Evolutionary conservation across 2,329 filamentous ascomycete genomes (phyloP).

Genomic region (Pseudogymnoascus sp.): DNA sequence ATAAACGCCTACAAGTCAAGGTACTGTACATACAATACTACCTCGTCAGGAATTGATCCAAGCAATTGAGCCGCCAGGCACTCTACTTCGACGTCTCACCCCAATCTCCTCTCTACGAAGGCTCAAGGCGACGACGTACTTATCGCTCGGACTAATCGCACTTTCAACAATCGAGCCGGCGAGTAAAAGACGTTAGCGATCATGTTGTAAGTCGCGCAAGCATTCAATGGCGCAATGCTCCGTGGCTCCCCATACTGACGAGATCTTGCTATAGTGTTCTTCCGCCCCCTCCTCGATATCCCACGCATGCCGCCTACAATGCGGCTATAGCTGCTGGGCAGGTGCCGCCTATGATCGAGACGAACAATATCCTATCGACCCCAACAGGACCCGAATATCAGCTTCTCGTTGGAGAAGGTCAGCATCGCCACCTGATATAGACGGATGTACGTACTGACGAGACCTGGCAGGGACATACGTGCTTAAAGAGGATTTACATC

Average conservation of each 20-base stretch:
- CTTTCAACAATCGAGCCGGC: background rate
- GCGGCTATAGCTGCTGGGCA: constrained; percentile 63
- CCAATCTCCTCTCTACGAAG: background rate
- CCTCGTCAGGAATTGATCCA: constrained; percentile 9
- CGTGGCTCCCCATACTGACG: background rate
- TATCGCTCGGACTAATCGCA: background rate
- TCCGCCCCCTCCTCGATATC: constrained; percentile 79
- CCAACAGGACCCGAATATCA: constrained; percentile 80
- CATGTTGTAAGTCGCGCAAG: constrained; percentile 9
- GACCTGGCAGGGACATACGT: constrained; percentile 68
- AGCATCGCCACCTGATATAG: constrained; percentile 14
- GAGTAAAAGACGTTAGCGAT: background rate
- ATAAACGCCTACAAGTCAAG: constrained; percentile 4
- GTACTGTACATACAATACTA: background rate
- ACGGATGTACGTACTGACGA: constrained; percentile 5
- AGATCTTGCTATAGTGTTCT: constrained; percentile 55
- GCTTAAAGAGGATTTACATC: constrained; percentile 81
- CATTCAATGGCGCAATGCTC: constrained; percentile 3
- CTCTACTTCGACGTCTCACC: background rate
- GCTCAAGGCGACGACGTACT: background rate
- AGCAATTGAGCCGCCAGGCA: constrained; percentile 10
- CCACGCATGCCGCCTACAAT: constrained; percentile 65
- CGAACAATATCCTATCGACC: constrained; percentile 79
- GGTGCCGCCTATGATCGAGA: constrained; percentile 76
- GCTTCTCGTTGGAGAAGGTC: constrained; percentile 89